Conservation (phyloP, 768 basidiomycete genomes). For the Amylocystis lapponica region DNA sequence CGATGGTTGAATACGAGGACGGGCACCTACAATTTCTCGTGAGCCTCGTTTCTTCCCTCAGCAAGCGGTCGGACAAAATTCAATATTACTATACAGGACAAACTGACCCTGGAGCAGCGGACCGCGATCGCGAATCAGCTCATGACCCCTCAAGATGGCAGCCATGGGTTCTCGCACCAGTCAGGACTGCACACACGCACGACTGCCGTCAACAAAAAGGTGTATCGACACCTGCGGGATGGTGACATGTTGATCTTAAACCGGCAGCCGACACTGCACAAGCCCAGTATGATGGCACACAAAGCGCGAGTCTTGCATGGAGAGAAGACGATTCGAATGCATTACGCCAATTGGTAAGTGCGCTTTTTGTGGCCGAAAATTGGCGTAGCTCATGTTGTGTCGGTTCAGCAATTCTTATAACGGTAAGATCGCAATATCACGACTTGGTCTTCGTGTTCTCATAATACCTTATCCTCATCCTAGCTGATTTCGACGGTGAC, state of each 20-base stretch:
- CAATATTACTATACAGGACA: constrained; percentile 49
- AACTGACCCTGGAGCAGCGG: constrained; percentile 80
- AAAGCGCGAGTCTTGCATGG: constrained; percentile 86
- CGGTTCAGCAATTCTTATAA: constrained; percentile 89
- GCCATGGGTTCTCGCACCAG: constrained; percentile 36
- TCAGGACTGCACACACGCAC: constrained; percentile 70
- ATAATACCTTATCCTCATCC: neutral
- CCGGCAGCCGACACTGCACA: constrained; percentile 96
- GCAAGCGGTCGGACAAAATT: neutral
- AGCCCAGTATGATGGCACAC: constrained; percentile 99
- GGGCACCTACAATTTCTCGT: constrained; percentile 84
- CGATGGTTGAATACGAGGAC: constrained; percentile 93
- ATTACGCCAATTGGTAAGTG: constrained; percentile 93
- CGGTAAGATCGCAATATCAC: constrained; percentile 40
- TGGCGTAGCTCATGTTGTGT: neutral
- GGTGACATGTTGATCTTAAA: constrained; percentile 96
- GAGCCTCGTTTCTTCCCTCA: constrained; percentile 15
- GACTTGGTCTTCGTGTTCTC: neutral
- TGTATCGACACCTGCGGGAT: constrained; percentile 89
- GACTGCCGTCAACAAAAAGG: constrained; percentile 88
- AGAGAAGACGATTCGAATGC: constrained; percentile 99
- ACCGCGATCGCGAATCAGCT: constrained; percentile 95
- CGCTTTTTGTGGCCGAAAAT: neutral
- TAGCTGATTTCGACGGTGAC: constrained; percentile 92
- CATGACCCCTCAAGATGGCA: constrained; percentile 83